Percentiles rank a stretch among this genome's conserved stretches.
Evolutionary conservation across 805 yeast genomes (phyloP).

Genomic region (Zygosaccharomyces lentus): DNA sequence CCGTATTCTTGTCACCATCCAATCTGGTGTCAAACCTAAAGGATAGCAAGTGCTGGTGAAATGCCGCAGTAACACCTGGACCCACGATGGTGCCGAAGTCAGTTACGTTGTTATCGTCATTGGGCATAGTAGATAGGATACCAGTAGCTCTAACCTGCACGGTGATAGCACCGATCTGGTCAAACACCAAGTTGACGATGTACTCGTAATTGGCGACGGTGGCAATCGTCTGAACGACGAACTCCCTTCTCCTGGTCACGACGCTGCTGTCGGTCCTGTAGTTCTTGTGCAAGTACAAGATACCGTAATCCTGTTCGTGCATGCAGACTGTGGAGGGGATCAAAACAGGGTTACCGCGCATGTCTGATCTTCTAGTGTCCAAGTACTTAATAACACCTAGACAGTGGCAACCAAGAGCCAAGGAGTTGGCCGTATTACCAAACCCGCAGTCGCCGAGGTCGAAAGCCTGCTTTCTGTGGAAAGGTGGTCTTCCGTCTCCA

Average conservation of each 20-base stretch:
- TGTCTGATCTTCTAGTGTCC: constrained; percentile 54
- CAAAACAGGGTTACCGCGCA: constrained; percentile 57
- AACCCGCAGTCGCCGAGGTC: constrained; percentile 85
- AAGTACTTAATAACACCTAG: constrained; percentile 72
- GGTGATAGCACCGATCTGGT: constrained; percentile 72
- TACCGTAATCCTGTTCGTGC: constrained; percentile 77
- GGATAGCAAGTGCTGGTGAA: constrained; percentile 76
- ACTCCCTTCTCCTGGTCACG: constrained; percentile 73
- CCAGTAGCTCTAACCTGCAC: constrained; percentile 84
- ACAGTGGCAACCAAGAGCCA: constrained; percentile 77
- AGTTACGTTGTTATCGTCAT: constrained; percentile 60
- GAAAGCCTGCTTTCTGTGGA: constrained; percentile 81
- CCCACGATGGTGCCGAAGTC: constrained; percentile 72
- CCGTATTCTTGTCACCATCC: constrained; percentile 76
- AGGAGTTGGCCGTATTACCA: constrained; percentile 65
- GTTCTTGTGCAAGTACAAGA: constrained; percentile 74
- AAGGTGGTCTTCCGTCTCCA: constrained; percentile 80
- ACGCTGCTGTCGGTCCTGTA: constrained; percentile 69
- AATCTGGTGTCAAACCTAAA: constrained; percentile 79
- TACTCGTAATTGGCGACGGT: constrained; percentile 85
- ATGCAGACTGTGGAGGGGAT: constrained; percentile 70
- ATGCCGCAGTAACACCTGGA: constrained; percentile 77
- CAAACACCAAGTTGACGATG: constrained; percentile 64
- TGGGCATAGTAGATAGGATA: constrained; percentile 79
- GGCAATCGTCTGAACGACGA: constrained; percentile 74